phyloP scores from a whole-genome alignment of 208 protist species.

The Lotmaria passim region DNA sequence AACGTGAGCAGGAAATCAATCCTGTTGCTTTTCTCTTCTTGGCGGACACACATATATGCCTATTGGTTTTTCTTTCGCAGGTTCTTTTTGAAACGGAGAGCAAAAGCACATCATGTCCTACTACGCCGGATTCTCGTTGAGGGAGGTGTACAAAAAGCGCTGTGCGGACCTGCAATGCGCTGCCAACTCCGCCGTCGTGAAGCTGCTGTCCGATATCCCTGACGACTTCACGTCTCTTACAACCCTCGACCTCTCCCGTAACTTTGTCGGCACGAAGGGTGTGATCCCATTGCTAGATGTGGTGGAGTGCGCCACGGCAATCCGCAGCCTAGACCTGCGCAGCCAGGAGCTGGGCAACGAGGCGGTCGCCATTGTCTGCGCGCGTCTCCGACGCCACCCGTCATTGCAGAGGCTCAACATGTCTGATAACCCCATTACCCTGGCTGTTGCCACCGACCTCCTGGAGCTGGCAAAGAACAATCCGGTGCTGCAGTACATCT shows the following conservation, averaged over 20 bases:
- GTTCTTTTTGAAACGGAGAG: background rate
- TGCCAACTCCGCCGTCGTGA: conserved; percentile 59
- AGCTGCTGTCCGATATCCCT: conserved; percentile 57
- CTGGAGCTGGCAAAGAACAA: conserved; percentile 76
- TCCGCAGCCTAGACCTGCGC: conserved; percentile 59
- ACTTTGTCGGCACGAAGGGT: conserved; percentile 86
- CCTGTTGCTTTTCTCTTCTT: too few relatives aligned
- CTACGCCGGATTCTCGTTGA: conserved; percentile 71
- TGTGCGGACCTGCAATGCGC: conserved; percentile 73
- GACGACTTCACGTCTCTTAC: conserved; percentile 65
- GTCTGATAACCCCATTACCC: conserved; percentile 84
- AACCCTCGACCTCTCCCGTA: conserved; percentile 80
- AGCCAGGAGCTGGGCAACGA: conserved; percentile 69
- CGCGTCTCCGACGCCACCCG: conserved; percentile 56
- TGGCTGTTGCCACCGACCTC: conserved; percentile 58
- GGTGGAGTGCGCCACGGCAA: conserved; percentile 52
- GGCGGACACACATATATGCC: too few relatives aligned
- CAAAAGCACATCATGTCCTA: conserved; percentile 63
- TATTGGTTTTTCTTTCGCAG: too few relatives aligned
- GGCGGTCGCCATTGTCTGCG: conserved; percentile 60
- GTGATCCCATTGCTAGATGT: conserved; percentile 82
- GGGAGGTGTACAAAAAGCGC: conserved; percentile 79
- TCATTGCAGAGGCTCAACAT: conserved; percentile 76
- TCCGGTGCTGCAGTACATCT: conserved; percentile 62
- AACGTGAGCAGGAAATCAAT: too few relatives aligned